Base-by-base conservation (phyloP, 805 yeast species). In the Zygosaccharomyces gambellarensis region DNA sequence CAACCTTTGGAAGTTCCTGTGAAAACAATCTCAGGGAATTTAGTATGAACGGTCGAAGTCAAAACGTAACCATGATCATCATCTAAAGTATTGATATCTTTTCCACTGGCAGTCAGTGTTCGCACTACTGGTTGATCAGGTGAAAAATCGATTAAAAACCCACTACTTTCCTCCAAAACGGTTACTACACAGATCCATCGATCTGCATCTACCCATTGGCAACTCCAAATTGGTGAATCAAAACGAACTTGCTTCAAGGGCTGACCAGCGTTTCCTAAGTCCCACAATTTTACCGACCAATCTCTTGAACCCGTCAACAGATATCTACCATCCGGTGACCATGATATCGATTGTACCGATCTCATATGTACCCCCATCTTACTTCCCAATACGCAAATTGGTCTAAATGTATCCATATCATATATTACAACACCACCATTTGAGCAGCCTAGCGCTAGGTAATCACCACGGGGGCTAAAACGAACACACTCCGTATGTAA, bases 271-370 rank as follows among this genome's bases (percentile, higher is more conserved):
- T 52, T 59, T 23, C 65, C 54, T 53, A 90, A 66, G 68, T 89
- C 96, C 96, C 97, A 90, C 28, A 90, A 61, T 43, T 84, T 80
- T 38, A 85, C 78, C 45, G 74, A 76, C 94, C 96, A 90, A 64
- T 92, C 97, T 58, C 89, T 80, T 0, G 90, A 80, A 11, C 89
- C 73, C 3, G 87, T 75, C 3, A 90, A 69, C 1, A 90, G 58
- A 58, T 78, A 87, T 22, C 86, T 65, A 0, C 95, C 94, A 64
- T 84, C 80, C 0, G 57, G 54, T 0, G 92, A 83, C 97, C 97
- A 90, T 51, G 78, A 71, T 14, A 85, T 49, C 1, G 90, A 81
- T 25, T 89, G 87, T 25, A 92, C 76, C 1, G 90, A 78, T 39
- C 89, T 71, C 1, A 81, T 75, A 61, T 92, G 97, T 4, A 84